Conservation (phyloP, 805 yeast species). For the Kuraishia cidri region DNA sequence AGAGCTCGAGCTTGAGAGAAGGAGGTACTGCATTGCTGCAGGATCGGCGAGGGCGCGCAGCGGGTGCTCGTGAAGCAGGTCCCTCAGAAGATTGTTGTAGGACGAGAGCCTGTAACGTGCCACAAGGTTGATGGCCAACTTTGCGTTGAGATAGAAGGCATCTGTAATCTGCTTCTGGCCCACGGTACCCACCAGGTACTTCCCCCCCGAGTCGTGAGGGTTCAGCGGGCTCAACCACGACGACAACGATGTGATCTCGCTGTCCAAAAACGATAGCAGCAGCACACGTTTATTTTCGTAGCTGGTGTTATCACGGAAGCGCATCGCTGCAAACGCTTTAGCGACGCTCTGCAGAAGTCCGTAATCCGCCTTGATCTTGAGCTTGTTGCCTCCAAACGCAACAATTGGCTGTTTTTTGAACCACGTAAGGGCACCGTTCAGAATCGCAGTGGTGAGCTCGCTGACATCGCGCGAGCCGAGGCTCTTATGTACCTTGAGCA, state of each 20-base stretch:
- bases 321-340: conserved; percentile 14
- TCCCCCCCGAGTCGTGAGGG: conserved; percentile 29
- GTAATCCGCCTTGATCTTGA: conserved; percentile 64
- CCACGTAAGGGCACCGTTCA: conserved; percentile 74
- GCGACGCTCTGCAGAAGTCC: conserved; percentile 47
- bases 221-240: conserved; percentile 71
- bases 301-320: conserved; percentile 9
- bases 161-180: conserved; percentile 32
- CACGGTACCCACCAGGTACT: conserved; percentile 22
- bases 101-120: conserved; percentile 39
- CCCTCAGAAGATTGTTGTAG: conserved; percentile 27
- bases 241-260: conserved; percentile 63
- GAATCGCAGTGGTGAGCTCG: conserved; percentile 38
- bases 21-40: conserved; percentile 48
- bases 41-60: conserved; percentile 45
- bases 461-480: conserved; percentile 35
- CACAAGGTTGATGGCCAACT: conserved; percentile 62
- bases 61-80: conserved; percentile 48
- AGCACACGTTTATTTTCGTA: conserved; percentile 44
- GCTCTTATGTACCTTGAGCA: conserved; percentile 46
- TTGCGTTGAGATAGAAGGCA: conserved; percentile 64
- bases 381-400: conserved; percentile 80
- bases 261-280: conserved; percentile 55
- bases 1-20: conserved; percentile 13
- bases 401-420: conserved; percentile 51